Evolutionary conservation across 163 green algal genomes (phyloP), one percentile per base, ranked within the genome.

Genomic region (Prototheca wickerhamii): DNA sequence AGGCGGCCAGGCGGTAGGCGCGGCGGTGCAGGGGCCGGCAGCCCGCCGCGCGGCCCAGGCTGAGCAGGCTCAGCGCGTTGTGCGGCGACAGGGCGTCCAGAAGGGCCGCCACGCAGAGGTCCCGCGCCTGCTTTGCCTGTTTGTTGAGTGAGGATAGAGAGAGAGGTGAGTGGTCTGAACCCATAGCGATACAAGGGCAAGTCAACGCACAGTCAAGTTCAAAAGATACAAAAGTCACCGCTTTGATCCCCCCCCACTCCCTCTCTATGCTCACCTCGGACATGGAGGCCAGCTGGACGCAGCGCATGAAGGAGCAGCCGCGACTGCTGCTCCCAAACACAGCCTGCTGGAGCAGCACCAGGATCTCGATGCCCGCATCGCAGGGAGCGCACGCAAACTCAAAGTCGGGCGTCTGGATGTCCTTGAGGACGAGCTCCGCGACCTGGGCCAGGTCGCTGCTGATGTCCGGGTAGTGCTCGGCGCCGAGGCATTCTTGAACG

Each of bases 21-120:
- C 12, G 4, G 25, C n/a, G 43, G 28, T 35, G 35, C 55, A 76
- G 58, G 3, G 56, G 57, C n/a, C 2, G 46, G 42, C 63, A 76
- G 20, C 56, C 49, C 50, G 52, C 65, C 0, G 31, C 29, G 2
- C 37, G 29, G 6, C 63, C 69, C 28, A 63, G 43, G 17, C 53
- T 63, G 29, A 68, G 49, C 34, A 76, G 49, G n/a, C 28, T 64
- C 12, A 76, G 61, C 56, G 55, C 65, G 57, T 66, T 76, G 55
- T 18, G 6, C 30, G 61, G 21, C 12, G 10, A 31, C 29, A 76
- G 32, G 12, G 33, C 25, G 18, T 76, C 55, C 46, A 71, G 32
- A 29, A 71, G 46, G 25, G 69, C 35, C 3, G 69, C 69, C 3
- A 64, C 61, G 29, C 62, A 61, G 35, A 72, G 50, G 46, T 67